phyloP scores from a whole-genome alignment of 2,329 filamentous ascomycete species.

The Talaromyces sp. region DNA sequence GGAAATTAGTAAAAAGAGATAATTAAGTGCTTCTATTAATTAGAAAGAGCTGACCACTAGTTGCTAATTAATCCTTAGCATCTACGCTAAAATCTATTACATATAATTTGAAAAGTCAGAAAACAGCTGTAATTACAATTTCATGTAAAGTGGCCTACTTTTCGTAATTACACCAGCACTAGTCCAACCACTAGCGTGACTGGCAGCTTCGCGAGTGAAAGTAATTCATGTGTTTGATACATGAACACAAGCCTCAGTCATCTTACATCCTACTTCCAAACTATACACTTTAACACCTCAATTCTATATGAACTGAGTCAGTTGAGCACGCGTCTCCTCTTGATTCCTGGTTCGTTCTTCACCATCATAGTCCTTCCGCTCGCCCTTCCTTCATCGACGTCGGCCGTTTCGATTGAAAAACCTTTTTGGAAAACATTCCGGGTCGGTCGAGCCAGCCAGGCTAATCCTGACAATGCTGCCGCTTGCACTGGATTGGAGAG shows the following conservation, averaged over 20 bases:
- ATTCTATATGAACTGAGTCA: not conserved
- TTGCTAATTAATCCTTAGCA: too few relatives aligned
- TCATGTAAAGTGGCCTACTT: too few relatives aligned
- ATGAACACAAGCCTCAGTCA: not conserved
- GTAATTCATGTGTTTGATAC: not conserved
- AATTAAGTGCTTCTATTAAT: too few relatives aligned
- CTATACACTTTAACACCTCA: not conserved
- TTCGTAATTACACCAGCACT: too few relatives aligned
- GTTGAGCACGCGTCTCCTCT: not conserved
- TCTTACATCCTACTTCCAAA: not conserved
- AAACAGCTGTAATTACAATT: too few relatives aligned
- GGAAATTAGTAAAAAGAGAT: too few relatives aligned
- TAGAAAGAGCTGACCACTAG: too few relatives aligned
- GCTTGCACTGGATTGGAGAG: constrained; percentile 6
- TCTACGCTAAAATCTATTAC: too few relatives aligned
- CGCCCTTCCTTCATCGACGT: not conserved
- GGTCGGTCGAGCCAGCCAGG: constrained; percentile 3
- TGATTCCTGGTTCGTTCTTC: not conserved
- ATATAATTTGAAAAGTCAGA: too few relatives aligned
- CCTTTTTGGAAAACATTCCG: not conserved
- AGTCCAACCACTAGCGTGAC: not conserved
- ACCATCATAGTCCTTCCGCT: not conserved
- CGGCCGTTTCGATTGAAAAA: not conserved
- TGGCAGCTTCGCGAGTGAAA: not conserved
- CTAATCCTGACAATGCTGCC: constrained; percentile 12